Conservation (phyloP, 352 stramenopile genomes). For the Peronospora farinosa region DNA sequence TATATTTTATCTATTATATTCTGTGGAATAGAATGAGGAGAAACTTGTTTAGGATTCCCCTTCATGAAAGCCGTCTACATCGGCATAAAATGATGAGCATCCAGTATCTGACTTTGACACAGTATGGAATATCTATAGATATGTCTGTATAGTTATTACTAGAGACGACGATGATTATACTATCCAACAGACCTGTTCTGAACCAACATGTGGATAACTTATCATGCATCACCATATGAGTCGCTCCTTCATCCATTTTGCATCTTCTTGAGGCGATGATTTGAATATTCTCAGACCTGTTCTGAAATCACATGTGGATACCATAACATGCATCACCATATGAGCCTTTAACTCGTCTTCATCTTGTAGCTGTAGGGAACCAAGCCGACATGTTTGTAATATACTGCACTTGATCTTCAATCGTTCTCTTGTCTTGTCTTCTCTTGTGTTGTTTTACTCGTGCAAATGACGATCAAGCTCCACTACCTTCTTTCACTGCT, state of each 20-base stretch:
- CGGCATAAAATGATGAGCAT: slow-evolving; percentile 71
- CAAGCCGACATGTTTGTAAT: too few species aligned
- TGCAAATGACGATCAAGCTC: background rate
- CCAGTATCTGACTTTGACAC: slow-evolving; percentile 36
- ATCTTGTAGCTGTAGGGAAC: background rate
- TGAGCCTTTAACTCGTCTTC: background rate
- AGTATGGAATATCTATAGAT: slow-evolving; percentile 3
- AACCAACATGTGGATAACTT: slow-evolving; percentile 71
- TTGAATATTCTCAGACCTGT: slow-evolving; percentile 82
- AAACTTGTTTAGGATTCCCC: slow-evolving; percentile 78
- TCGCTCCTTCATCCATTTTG: background rate
- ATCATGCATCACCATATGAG: slow-evolving; percentile 53
- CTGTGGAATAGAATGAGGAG: slow-evolving; percentile 57
- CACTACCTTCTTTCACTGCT: slow-evolving; percentile 16
- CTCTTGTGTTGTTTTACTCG: background rate
- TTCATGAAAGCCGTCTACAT: slow-evolving; percentile 73
- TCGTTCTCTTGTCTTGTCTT: too few species aligned
- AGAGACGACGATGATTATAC: slow-evolving; percentile 72
- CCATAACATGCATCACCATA: slow-evolving; percentile 86
- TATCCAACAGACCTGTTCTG: slow-evolving; percentile 86
- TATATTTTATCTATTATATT: slow-evolving; percentile 15
- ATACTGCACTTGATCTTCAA: too few species aligned
- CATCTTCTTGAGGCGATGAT: slow-evolving; percentile 50
- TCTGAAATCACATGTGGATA: slow-evolving; percentile 79
- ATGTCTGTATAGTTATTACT: slow-evolving; percentile 1